Evolutionary conservation across 768 basidiomycete species (phyloP).

Genomic region (Pleurotus citrinopileatus): DNA sequence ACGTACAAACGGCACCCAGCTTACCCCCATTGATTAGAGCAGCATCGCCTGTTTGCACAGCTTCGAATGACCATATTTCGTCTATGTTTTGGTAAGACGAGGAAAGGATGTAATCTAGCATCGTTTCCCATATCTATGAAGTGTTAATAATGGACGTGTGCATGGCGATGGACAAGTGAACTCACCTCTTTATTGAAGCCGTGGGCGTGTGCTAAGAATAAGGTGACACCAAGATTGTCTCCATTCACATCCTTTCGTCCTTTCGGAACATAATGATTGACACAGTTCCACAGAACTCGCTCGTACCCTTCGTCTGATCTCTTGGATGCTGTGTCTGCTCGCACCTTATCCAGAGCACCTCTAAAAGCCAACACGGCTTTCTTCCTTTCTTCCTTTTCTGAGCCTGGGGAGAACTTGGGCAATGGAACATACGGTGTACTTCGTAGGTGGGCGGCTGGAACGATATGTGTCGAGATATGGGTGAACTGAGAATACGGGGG

Average conservation of each 20-base stretch:
- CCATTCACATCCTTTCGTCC: constrained; percentile 20
- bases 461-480: constrained; percentile 46
- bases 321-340: constrained; percentile 25
- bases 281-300: constrained; percentile 59
- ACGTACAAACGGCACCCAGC: constrained; percentile 60
- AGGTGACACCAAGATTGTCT: constrained; percentile 48
- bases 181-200: constrained; percentile 86
- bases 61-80: constrained; percentile 84
- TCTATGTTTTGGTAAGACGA: constrained; percentile 36
- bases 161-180: not conserved
- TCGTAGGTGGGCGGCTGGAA: constrained; percentile 52
- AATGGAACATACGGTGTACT: constrained; percentile 38
- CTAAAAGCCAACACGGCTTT: constrained; percentile 21
- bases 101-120: constrained; percentile 49
- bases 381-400: constrained; percentile 34
- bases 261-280: constrained; percentile 65
- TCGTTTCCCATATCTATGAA: constrained; percentile 76
- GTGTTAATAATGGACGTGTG: not conserved
- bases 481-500: constrained; percentile 34
- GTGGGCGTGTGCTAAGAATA: constrained; percentile 82
- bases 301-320: constrained; percentile 30
- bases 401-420: constrained; percentile 26
- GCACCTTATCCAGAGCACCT: constrained; percentile 24
- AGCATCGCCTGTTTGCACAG: constrained; percentile 85
- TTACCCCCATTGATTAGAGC: constrained; percentile 60